phyloP scores from a whole-genome alignment of 148 eudicot species.

The Dianthus caryophyllus region DNA sequence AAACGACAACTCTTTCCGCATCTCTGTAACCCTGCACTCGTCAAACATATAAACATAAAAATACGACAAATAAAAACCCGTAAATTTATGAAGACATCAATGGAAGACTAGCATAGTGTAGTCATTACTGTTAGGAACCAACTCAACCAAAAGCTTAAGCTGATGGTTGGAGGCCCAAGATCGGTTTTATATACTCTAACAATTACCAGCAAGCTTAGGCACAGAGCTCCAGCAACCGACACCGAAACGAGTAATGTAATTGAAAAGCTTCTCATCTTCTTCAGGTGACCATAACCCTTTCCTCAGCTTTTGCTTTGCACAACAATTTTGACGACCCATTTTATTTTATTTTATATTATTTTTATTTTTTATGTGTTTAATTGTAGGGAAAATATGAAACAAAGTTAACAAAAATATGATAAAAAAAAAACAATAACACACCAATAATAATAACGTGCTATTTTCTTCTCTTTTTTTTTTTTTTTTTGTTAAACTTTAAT shows the following conservation, averaged over 20 bases:
- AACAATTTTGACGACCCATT: slow-evolving; percentile 36
- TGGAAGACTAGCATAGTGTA: neutral
- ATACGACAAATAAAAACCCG: neutral
- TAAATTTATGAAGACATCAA: neutral
- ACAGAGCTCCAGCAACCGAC: slow-evolving; percentile 48
- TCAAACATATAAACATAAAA: neutral
- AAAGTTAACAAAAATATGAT: neutral
- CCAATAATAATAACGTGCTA: neutral
- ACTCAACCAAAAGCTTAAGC: no score
- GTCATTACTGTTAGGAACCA: no score
- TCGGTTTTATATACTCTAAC: no score
- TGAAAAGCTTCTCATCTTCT: slow-evolving; percentile 47
- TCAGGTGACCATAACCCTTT: slow-evolving; percentile 48
- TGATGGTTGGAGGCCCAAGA: no score
- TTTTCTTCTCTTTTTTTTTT: no score
- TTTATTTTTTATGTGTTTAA: neutral
- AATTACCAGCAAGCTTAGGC: slow-evolving; percentile 43
- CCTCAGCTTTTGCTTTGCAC: slow-evolving; percentile 37
- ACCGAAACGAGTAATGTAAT: slow-evolving; percentile 41
- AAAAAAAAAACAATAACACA: neutral
- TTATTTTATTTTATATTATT: neutral
- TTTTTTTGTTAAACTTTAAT: no score
- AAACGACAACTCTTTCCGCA: slow-evolving; percentile 88
- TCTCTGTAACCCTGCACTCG: slow-evolving; percentile 60
- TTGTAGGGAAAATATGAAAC: neutral